Base-by-base conservation (phyloP, 257 asterid genomes). In the Handroanthus guayacan region DNA sequence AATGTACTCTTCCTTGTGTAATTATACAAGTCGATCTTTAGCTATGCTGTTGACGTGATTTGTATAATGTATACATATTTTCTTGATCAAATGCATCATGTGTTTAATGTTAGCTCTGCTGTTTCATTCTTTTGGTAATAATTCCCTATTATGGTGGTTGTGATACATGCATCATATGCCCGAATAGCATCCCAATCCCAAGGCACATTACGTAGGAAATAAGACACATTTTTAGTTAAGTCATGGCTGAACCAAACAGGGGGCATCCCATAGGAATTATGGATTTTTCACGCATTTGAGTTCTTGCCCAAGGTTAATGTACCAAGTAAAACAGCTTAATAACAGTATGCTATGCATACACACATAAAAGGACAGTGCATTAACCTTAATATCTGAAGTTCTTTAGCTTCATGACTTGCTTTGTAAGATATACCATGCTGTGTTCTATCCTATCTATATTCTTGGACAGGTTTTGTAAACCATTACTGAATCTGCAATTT, bases 371-470 rank as follows among this genome's bases (percentile, higher is more conserved):
- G 47, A 71, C 47, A 8, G 58, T 36, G 16, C 55, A 57, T 45
- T 31, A 34, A 37, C 39, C 66, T 71, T 31, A 47, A 25, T 14
- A 43, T 50, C 34, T 3, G 69, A 44, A 62, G 75, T 80, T n/a
- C 45, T 64, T 68, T 68, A 34, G 69, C 66, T 47, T 50, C 77
- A 62, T 25, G 78, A 68, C 62, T 74, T 65, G 50, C 76, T 10
- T 58, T 50, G 63, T 55, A 62, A 25, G 64, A 37, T 38, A 50
- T 62, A 76, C 41, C 70, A 55, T 11, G 48, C 34, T 57, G 36
- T 45, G 34, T 56, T 74, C 82, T 71, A 73, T 13, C 74, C 68
- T 72, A 72, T 18, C 74, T 73, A 34, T 65, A 63, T 13, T 69
- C 68, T 71, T 18, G 2, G 57, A 25, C 64, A 47, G 43, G 45